Percentiles rank a stretch among this genome's conserved stretches.
Evolutionary conservation across 2,329 filamentous ascomycete species (phyloP).

Genomic region (Pezicula neosporulosa): DNA sequence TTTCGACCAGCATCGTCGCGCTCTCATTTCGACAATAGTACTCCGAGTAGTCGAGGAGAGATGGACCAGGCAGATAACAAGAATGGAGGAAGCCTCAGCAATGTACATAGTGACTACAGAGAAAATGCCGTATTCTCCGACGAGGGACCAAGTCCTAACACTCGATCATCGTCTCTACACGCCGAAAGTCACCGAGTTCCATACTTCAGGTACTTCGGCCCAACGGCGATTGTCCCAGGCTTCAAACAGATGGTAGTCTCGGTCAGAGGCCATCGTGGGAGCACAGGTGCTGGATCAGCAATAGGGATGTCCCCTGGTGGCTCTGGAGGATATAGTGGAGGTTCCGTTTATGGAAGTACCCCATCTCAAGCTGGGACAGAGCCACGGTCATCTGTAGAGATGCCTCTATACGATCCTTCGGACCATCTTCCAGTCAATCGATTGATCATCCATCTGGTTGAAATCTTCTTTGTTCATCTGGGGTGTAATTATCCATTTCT

Average conservation of each 20-base stretch:
- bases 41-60: background rate
- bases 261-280: conserved; percentile 62
- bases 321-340: conserved; percentile 16
- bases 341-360: conserved; percentile 15
- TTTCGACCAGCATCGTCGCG: background rate
- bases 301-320: conserved; percentile 21
- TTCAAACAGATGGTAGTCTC: conserved; percentile 91
- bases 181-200: conserved; percentile 66
- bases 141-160: conserved; percentile 27
- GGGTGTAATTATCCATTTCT: conserved; percentile 87
- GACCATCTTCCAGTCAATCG: conserved; percentile 69
- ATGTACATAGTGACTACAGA: conserved; percentile 12
- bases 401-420: conserved; percentile 74
- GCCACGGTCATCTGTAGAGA: conserved; percentile 27
- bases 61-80: conserved; percentile 1
- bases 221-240: conserved; percentile 85
- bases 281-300: conserved; percentile 34
- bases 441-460: conserved; percentile 72
- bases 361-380: conserved; percentile 20
- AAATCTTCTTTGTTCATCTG: conserved; percentile 77
- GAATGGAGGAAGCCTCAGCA: background rate
- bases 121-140: conserved; percentile 20
- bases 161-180: conserved; percentile 36
- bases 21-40: conserved; percentile 6
- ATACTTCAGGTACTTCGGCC: conserved; percentile 88